Evolutionary conservation across 495 filamentous ascomycete genomes (phyloP).

Genomic region (Evansstolkia leycettana): DNA sequence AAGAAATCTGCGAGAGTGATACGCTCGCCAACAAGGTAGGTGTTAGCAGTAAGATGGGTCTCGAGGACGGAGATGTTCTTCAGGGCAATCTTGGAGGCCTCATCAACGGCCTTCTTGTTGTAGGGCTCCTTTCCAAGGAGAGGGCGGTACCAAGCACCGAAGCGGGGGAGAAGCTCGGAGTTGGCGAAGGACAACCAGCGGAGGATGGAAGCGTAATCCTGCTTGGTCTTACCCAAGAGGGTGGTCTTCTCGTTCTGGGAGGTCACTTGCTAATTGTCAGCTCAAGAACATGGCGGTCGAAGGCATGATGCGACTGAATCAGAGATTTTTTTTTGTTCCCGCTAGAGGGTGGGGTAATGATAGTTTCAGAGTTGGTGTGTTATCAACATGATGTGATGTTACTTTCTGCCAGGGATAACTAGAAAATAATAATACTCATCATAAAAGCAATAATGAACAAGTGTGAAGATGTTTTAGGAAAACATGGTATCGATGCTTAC

Average conservation of each 20-base stretch:
- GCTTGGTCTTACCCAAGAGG: constrained; percentile 98
- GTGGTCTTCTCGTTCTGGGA: constrained; percentile 99
- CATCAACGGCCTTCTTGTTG: constrained; percentile 96
- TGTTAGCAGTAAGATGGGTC: constrained; percentile 80
- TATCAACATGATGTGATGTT: constrained; percentile 54
- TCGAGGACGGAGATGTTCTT: constrained; percentile 63
- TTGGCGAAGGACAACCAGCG: constrained; percentile 94
- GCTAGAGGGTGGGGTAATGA: no score
- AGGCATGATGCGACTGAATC: constrained; percentile 1
- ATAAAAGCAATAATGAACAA: constrained; percentile 26
- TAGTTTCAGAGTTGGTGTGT: constrained; percentile 46
- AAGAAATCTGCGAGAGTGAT: constrained; percentile 94
- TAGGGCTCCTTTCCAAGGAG: constrained; percentile 71
- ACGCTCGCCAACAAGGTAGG: constrained; percentile 95
- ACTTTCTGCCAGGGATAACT: constrained; percentile 99
- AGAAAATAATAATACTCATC: constrained; percentile 68
- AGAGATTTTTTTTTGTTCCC: background rate
- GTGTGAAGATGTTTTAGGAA: constrained; percentile 1
- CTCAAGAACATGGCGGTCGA: constrained; percentile 14
- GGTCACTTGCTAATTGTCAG: constrained; percentile 52
- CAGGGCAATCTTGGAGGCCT: constrained; percentile 50
- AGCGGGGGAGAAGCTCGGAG: constrained; percentile 59
- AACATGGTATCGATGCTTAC: constrained; percentile 59
- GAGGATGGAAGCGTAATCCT: constrained; percentile 97
- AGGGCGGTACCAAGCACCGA: constrained; percentile 82